A percentile compares a stretch with the other conserved stretches of the same genome.
These are phyloP conservation scores for Claviceps capensis DNA, from an alignment of 2,329 filamentous ascomycete genomes.

Conservation along the genomic window DNA sequence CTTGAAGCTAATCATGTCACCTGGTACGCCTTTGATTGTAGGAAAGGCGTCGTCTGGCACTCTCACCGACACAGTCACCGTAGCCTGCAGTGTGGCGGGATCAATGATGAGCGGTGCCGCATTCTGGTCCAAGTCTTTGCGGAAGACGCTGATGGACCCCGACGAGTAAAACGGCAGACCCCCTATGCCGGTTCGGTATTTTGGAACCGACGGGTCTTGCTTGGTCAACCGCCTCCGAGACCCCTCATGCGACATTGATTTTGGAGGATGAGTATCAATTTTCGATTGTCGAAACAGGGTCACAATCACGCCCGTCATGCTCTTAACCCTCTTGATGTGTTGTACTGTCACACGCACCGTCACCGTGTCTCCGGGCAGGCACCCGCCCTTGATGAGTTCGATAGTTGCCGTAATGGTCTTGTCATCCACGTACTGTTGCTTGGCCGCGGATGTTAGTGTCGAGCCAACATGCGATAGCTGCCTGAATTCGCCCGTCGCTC, in stretches of 20 bases:
- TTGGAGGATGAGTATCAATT: slow-evolving; percentile 60
- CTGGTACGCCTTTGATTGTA: slow-evolving; percentile 78
- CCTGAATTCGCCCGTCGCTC: slow-evolving; percentile 25
- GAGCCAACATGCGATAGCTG: slow-evolving; percentile 18
- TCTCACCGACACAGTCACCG: slow-evolving; percentile 69
- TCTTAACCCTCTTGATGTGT: slow-evolving; percentile 82
- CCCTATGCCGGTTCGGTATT: slow-evolving; percentile 72
- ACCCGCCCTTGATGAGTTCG: slow-evolving; percentile 70
- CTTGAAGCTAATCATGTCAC: slow-evolving; percentile 87
- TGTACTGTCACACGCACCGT: slow-evolving; percentile 70
- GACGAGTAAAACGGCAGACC: slow-evolving; percentile 78
- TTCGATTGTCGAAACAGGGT: slow-evolving; percentile 84
- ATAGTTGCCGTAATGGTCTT: slow-evolving; percentile 79
- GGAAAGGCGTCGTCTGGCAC: slow-evolving; percentile 87
- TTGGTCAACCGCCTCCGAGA: slow-evolving; percentile 56
- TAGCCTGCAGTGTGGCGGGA: slow-evolving; percentile 61
- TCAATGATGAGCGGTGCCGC: slow-evolving; percentile 83
- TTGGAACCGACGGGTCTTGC: slow-evolving; percentile 67
- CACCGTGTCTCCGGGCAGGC: slow-evolving; percentile 71
- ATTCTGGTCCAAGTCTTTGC: slow-evolving; percentile 84
- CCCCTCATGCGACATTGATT: slow-evolving; percentile 33
- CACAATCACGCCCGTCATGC: slow-evolving; percentile 81
- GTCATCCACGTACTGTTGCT: slow-evolving; percentile 38
- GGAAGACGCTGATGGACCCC: slow-evolving; percentile 80
- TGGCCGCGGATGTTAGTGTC: slow-evolving; percentile 19